Evolutionary conservation across 2,329 filamentous ascomycete species (phyloP).

Genomic region (Westerdykella sp.): DNA sequence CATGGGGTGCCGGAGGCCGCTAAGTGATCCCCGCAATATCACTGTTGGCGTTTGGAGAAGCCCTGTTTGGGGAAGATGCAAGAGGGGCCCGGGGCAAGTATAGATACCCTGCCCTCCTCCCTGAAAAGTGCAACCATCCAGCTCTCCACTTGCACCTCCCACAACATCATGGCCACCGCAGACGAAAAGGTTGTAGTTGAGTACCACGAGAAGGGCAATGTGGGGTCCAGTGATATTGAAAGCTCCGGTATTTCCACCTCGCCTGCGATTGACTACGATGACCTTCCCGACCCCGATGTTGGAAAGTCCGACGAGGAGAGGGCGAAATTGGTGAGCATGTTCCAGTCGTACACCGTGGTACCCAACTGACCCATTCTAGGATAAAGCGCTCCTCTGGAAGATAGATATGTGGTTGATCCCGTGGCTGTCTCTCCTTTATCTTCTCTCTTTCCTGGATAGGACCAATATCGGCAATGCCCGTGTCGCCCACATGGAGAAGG

Average conservation of each 20-base stretch:
- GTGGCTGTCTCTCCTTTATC: constrained; percentile 38
- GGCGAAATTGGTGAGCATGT: constrained; percentile 24
- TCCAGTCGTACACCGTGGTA: neutral
- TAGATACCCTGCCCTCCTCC: constrained; percentile 17
- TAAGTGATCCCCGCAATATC: constrained; percentile 14
- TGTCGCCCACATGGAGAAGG: constrained; percentile 28
- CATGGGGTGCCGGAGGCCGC: constrained; percentile 26
- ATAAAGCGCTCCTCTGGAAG: constrained; percentile 37
- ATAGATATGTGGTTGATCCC: constrained; percentile 40
- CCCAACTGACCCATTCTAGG: constrained; percentile 19
- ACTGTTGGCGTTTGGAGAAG: constrained; percentile 7
- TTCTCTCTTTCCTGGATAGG: constrained; percentile 37
- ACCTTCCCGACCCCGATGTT: constrained; percentile 30
- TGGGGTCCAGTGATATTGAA: constrained; percentile 21
- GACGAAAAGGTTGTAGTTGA: constrained; percentile 14
- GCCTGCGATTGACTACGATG: constrained; percentile 22
- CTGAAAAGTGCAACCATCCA: constrained; percentile 1
- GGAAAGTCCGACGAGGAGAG: constrained; percentile 33
- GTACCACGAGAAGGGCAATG: constrained; percentile 18
- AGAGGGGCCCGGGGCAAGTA: constrained; percentile 15
- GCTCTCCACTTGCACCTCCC: constrained; percentile 8
- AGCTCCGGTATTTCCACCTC: constrained; percentile 18
- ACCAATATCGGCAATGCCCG: constrained; percentile 43
- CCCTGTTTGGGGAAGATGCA: constrained; percentile 7
- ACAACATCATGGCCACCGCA: constrained; percentile 27